Evolutionary conservation across 805 yeast species (phyloP), one percentile per base, ranked within the genome.

Genomic region (Candida cerambycidarum): DNA sequence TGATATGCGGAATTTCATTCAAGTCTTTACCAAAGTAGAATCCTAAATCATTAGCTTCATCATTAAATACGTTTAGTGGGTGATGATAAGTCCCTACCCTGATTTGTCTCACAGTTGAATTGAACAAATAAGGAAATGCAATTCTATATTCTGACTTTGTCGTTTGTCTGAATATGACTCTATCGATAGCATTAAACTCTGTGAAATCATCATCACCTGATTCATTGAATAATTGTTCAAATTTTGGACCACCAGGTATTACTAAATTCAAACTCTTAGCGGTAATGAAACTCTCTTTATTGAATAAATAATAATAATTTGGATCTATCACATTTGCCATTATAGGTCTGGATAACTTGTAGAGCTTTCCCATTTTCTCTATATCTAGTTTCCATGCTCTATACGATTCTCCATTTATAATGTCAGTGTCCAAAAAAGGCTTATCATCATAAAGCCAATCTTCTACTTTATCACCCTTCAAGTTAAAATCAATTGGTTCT

Each of bases 191-290:
- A 55, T 90, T 90, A 65, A 93, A 90, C 60, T 92, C 98, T 42
- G 86, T 88, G 61, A 76, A 85, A 58, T 90, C 97, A 19, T 75
- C 73, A 51, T 81, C 81, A 29, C 71, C 67, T 38, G 58, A 59
- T 40, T 83, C 86, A 46, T 82, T 80, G 63, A 73, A 80, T 12
- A 90, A 63, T 0, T 96, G 96, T 64, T 90, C 98, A 62, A 89
- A 93, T 58, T 85, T 87, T 10, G 99, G 98, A 0, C 99, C 99
- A 10, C 96, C 96, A 0, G 97, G 97, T 25, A 93, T 71, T 1
- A 95, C 84, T 34, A 83, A 75, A 55, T 90, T 89, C 39, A 93
- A 71, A 7, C 95, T 92, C 57, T 93, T 93, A 0, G 98, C 95
- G 0, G 97, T 90, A 60, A 84, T 79, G 51, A 93, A 87, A 0